Base-by-base conservation (phyloP, 2,329 filamentous ascomycete genomes). In the Davidsoniella australis region DNA sequence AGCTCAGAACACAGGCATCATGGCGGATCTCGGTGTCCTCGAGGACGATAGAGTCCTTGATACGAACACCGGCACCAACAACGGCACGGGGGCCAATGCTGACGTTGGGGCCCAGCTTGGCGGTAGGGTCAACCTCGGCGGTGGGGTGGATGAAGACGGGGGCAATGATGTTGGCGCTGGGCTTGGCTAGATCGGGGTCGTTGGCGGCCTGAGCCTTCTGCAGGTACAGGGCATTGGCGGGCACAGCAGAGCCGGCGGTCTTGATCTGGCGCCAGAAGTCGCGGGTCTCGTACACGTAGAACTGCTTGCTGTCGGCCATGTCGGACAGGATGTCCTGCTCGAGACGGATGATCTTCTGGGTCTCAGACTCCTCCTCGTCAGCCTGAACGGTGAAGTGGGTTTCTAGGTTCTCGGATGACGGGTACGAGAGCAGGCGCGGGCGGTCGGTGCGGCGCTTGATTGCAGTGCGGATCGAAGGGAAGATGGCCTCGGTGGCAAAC, bases 261-360 rank as follows among this genome's bases (percentile, higher is more conserved):
- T 98, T 98, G 76, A 98, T 96, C 72, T 98, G 91, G 58, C 91
- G 86, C 91, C 91, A 98, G 67, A 98, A 98, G 65, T 96, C 91
- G 70, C 93, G 94, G 56, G 89, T 96, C 71, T 98, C 91, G 64
- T 94, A 84, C 29, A 96, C 91, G 67, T 87, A 96, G 72, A 98
- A 98, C 65, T 91, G 85, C 68, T 94, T 91, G 75, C 78, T 94
- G 67, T 96, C 91, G 54, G 91, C 89, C 60, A 96, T 79, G 61
- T 96, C 89, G 47, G 87, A 83, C 53, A 98, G 75, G 47, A 96
- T 94, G 63, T 98, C 91, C 68, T 96, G 91, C 69, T 98, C 91
- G 50, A 98, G 75, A 48, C 91, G 85, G 57, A 98, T 83, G 45
- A 94, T 85, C 59, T 94, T 81, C 61, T 78, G 89, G 66, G 82